Percentiles rank a stretch among this genome's conserved stretches.
These are phyloP conservation scores for Vitis riparia DNA, from an alignment of 164 flowering plant genomes.

Conservation along the genomic window DNA sequence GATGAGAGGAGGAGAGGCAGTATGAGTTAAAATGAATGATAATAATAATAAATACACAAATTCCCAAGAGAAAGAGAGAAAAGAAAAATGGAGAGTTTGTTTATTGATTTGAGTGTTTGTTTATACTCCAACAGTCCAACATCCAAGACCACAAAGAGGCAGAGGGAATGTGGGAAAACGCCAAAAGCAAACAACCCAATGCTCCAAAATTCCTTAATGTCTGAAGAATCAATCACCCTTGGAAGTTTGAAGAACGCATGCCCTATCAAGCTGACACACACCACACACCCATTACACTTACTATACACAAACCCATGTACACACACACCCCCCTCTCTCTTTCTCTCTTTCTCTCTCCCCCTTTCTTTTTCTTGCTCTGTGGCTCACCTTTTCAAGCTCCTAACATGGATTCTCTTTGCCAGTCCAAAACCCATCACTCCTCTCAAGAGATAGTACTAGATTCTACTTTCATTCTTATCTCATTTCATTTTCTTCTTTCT, in stretches of 20 bases:
- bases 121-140: slow-evolving; percentile 1
- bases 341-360: slow-evolving; percentile 7
- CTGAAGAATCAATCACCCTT: slow-evolving; percentile 13
- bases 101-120: slow-evolving; percentile 11
- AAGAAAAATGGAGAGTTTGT: neutral
- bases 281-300: neutral
- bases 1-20: neutral
- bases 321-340: slow-evolving; percentile 4
- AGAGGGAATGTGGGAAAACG: slow-evolving; percentile 33
- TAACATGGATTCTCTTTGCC: slow-evolving; percentile 58
- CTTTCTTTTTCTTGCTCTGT: neutral
- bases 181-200: slow-evolving; percentile 33
- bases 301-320: neutral
- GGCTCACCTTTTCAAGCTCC: slow-evolving; percentile 56
- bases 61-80: slow-evolving; percentile 6
- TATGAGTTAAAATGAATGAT: neutral
- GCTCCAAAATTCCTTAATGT: slow-evolving; percentile 17
- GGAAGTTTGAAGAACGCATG: slow-evolving; percentile 36
- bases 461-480: slow-evolving; percentile 21
- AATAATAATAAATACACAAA: neutral
- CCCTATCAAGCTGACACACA: slow-evolving; percentile 41
- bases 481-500: slow-evolving; percentile 20
- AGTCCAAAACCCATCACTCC: slow-evolving; percentile 45
- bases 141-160: neutral
- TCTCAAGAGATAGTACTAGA: slow-evolving; percentile 45